Conservation (phyloP, 2,329 filamentous ascomycete species). For the Thielaviopsis musarum region DNA sequence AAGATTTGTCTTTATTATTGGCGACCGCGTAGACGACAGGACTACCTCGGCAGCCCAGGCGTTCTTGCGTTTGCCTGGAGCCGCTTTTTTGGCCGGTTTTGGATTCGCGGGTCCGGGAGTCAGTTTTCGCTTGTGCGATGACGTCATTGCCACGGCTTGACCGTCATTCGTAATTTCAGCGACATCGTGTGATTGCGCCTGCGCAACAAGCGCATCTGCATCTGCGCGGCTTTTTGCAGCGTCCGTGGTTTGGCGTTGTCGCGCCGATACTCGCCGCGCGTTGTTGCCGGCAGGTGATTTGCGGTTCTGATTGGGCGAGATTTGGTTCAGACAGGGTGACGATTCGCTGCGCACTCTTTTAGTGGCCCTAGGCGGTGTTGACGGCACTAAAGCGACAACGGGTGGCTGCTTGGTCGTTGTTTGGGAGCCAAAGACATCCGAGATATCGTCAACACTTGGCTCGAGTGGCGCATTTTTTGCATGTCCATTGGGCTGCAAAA, state of each 20-base stretch:
- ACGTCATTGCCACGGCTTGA: background rate
- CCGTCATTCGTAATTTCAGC: no score
- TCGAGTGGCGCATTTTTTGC: background rate
- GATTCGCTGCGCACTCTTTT: background rate
- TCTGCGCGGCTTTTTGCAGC: background rate
- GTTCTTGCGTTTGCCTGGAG: background rate
- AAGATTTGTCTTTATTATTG: conserved; percentile 6
- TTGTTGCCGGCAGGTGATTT: background rate
- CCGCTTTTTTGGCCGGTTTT: background rate
- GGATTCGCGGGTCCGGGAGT: background rate
- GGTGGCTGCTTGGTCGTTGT: background rate
- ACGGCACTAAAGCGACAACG: background rate
- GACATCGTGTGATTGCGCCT: background rate
- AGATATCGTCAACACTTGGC: background rate
- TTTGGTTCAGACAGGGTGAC: background rate
- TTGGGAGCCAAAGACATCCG: background rate
- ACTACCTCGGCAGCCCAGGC: conserved; percentile 4
- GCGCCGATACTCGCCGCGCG: background rate
- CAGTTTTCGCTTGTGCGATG: background rate
- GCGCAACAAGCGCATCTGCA: background rate
- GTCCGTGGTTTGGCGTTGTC: background rate
- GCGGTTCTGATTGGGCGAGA: background rate
- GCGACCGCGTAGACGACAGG: conserved; percentile 4
- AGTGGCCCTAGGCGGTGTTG: background rate
- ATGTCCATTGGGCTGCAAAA: background rate